Percentiles rank a stretch among this genome's conserved stretches.
These are phyloP conservation scores for Macadamia tetraphylla DNA, from an alignment of 164 flowering plant species.

Conservation along the genomic window DNA sequence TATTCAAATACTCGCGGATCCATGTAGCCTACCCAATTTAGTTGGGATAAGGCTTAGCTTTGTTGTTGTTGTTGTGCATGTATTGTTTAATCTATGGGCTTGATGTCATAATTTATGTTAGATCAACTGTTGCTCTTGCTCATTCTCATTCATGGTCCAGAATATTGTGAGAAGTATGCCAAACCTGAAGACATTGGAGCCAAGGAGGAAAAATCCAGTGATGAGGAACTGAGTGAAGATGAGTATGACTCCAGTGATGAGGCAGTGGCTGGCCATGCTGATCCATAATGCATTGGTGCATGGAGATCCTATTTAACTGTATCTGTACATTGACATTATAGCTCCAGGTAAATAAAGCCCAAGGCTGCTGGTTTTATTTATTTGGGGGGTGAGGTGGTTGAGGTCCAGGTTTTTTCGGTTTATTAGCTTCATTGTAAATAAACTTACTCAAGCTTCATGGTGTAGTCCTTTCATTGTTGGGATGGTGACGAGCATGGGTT, in stretches of 20 bases:
- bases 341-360: conserved; percentile 10
- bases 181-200: conserved; percentile 53
- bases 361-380: conserved; percentile 1
- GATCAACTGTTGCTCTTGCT: not conserved
- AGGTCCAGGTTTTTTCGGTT: conserved; percentile 9
- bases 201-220: conserved; percentile 43
- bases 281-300: conserved; percentile 25
- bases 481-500: not conserved
- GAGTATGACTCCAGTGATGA: conserved; percentile 55
- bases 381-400: conserved; percentile 11
- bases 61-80: too few species aligned
- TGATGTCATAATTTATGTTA: not conserved
- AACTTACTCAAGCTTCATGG: conserved; percentile 9
- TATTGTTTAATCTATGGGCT: not conserved
- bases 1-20: too few species aligned
- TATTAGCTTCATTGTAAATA: conserved; percentile 25
- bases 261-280: conserved; percentile 35
- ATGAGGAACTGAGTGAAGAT: conserved; percentile 56
- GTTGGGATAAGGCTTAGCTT: too few species aligned
- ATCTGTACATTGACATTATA: conserved; percentile 33
- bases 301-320: not conserved
- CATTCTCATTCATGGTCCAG: conserved; percentile 22
- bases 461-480: not conserved
- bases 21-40: too few species aligned
- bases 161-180: conserved; percentile 60